Conservation (phyloP, 176 grass and related monocot species). For the Avena atlantica region DNA sequence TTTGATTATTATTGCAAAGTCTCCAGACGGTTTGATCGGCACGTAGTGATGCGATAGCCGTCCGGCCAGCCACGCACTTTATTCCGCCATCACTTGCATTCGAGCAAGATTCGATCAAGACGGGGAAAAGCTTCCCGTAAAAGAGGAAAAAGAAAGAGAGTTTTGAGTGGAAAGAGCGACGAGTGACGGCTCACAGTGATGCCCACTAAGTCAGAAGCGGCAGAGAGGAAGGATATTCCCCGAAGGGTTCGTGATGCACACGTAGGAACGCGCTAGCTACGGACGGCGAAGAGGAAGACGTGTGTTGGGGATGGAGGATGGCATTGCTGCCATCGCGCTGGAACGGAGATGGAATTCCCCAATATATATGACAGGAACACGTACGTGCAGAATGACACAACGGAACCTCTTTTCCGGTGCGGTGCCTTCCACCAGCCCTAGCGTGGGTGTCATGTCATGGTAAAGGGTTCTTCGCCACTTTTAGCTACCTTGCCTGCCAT, state of each 20-base stretch:
- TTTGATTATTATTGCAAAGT: too few relatives aligned
- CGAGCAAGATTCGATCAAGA: background rate
- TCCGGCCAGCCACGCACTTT: background rate
- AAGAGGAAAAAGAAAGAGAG: background rate
- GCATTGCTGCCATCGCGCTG: too few relatives aligned
- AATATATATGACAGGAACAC: too few relatives aligned
- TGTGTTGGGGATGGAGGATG: too few relatives aligned
- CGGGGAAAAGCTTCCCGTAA: background rate
- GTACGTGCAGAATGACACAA: too few relatives aligned
- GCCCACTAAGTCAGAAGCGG: background rate
- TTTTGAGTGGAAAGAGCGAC: conserved; percentile 9
- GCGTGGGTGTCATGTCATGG: conserved; percentile 26
- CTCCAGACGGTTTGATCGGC: too few relatives aligned
- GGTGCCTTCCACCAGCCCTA: background rate
- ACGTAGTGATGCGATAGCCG: too few relatives aligned
- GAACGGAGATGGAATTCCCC: too few relatives aligned
- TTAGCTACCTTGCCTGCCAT: conserved; percentile 2
- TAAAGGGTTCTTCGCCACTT: conserved; percentile 11
- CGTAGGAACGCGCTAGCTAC: background rate
- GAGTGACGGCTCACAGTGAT: background rate
- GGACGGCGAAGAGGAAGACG: too few relatives aligned
- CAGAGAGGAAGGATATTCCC: background rate
- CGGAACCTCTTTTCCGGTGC: background rate
- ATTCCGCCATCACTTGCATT: background rate
- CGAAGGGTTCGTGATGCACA: background rate